A percentile compares a stretch with the other conserved stretches of the same genome.
Evolutionary conservation across 306 rosid species (phyloP).

Genomic region (Rubus parviflorus): DNA sequence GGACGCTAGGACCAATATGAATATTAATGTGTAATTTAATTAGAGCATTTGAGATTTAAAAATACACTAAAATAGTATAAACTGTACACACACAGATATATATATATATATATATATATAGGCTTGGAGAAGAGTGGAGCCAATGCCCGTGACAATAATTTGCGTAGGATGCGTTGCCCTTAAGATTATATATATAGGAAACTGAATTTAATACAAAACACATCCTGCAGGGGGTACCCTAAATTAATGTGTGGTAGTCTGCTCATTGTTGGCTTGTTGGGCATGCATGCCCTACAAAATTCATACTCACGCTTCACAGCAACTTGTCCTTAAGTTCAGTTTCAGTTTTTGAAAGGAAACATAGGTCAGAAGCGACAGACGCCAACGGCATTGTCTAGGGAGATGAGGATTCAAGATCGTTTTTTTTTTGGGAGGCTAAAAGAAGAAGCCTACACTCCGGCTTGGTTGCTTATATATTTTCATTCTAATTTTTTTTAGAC

Average conservation of each 20-base stretch:
- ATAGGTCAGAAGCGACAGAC: constrained; percentile 31
- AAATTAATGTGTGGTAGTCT: constrained; percentile 17
- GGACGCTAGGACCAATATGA: constrained; percentile 6
- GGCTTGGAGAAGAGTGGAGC: constrained; percentile 35
- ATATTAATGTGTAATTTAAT: neutral
- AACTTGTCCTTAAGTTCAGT: constrained; percentile 19
- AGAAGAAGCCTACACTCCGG: neutral
- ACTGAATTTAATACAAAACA: constrained; percentile 16
- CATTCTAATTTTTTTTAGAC: neutral
- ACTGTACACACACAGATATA: neutral
- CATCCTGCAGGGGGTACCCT: constrained; percentile 25
- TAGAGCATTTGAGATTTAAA: neutral
- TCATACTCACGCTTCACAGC: constrained; percentile 25
- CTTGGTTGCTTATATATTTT: neutral
- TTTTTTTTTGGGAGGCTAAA: neutral
- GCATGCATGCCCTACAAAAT: constrained; percentile 45
- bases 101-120: neutral
- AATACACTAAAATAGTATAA: neutral
- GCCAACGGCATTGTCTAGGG: constrained; percentile 42
- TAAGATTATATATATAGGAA: constrained; percentile 11
- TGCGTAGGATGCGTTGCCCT: constrained; percentile 30
- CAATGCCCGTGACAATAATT: constrained; percentile 32
- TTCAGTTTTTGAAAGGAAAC: constrained; percentile 11
- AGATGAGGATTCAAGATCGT: neutral
- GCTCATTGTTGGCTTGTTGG: constrained; percentile 32